These are phyloP conservation scores for Tranzscheliella williamsii DNA, from an alignment of 1,284 basidiomycete species.

Conservation along the genomic window DNA sequence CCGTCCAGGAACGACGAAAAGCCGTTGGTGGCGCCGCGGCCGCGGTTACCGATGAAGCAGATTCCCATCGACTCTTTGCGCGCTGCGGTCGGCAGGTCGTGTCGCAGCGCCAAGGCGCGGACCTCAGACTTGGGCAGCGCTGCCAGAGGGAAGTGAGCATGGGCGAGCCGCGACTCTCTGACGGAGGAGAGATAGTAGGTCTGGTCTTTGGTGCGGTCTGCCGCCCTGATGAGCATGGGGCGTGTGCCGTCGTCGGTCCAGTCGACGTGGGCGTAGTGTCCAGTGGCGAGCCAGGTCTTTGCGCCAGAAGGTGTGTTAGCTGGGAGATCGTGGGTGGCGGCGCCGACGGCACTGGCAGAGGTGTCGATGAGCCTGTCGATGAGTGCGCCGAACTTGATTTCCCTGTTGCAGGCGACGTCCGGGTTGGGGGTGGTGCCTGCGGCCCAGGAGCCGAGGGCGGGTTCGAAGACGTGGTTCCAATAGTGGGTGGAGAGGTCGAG, in stretches of 20 bases:
- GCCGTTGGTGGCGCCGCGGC: conserved; percentile 64
- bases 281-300: conserved; percentile 74
- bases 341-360: neutral
- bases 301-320: neutral
- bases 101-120: conserved; percentile 73
- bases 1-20: conserved; percentile 62
- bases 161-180: conserved; percentile 42
- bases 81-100: conserved; percentile 74
- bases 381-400: conserved; percentile 91
- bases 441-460: conserved; percentile 49
- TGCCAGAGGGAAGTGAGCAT: conserved; percentile 70
- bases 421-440: conserved; percentile 75
- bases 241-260: conserved; percentile 60
- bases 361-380: conserved; percentile 64
- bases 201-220: conserved; percentile 75
- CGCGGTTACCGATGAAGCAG: conserved; percentile 85
- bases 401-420: conserved; percentile 88
- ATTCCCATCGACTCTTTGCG: conserved; percentile 90
- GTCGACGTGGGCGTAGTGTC: conserved; percentile 79
- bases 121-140: conserved; percentile 66
- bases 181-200: conserved; percentile 80
- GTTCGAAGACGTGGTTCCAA: conserved; percentile 56
- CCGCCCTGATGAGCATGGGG: conserved; percentile 37
- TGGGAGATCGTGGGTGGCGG: neutral
- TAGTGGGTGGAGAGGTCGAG: conserved; percentile 49